Evolutionary conservation across 1,284 basidiomycete species (phyloP).

Genomic region (Pseudozyma tsukubaensis): DNA sequence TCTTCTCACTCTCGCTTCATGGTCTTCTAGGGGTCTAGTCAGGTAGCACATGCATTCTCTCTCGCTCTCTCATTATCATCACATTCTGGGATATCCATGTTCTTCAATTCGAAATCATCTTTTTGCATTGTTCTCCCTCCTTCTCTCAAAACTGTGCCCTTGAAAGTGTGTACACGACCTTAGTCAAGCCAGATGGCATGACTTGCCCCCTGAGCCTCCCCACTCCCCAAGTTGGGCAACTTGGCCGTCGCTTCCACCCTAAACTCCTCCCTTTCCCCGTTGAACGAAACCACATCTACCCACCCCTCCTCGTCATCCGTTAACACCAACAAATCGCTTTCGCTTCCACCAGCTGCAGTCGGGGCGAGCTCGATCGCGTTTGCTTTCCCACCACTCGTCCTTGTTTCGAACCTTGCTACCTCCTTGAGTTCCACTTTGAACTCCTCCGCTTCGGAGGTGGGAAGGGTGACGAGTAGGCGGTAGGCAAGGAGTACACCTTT

Average conservation of each 20-base stretch:
- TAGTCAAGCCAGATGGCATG: constrained; percentile 64
- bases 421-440: constrained; percentile 1
- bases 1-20: not conserved
- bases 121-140: too few relatives aligned
- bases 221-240: constrained; percentile 27
- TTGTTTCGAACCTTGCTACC: constrained; percentile 39
- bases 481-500: constrained; percentile 52
- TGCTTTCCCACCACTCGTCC: constrained; percentile 63
- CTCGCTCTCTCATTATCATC: not conserved
- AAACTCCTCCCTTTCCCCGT: constrained; percentile 12
- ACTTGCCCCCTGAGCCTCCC: constrained; percentile 54
- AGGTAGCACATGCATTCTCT: constrained; percentile 2
- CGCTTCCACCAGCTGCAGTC: constrained; percentile 17
- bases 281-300: constrained; percentile 50
- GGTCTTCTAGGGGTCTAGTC: not conserved
- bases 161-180: not conserved
- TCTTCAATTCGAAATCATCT: too few relatives aligned
- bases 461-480: constrained; percentile 7
- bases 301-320: constrained; percentile 62
- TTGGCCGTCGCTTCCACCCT: constrained; percentile 21
- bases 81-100: not conserved
- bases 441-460: not conserved
- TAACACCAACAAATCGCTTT: constrained; percentile 38
- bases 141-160: too few relatives aligned
- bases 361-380: constrained; percentile 61